phyloP scores from a whole-genome alignment of 1,139 yeast genomes.

The Pichia sp. region DNA sequence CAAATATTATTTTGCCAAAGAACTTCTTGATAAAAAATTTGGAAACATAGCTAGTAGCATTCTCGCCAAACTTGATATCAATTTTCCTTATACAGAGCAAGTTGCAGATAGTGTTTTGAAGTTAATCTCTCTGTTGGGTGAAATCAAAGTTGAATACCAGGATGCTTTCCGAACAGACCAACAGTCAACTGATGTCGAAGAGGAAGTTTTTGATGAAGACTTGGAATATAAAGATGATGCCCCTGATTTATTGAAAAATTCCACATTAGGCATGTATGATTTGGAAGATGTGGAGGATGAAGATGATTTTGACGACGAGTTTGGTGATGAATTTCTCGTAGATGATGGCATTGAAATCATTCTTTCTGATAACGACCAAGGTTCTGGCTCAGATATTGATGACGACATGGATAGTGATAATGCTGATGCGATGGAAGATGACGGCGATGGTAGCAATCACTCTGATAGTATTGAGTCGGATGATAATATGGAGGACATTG shows the following conservation, averaged over 20 bases:
- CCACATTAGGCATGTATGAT: constrained; percentile 93
- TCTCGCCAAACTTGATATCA: constrained; percentile 63
- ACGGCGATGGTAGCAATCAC: constrained; percentile 38
- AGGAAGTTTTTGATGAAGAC: constrained; percentile 61
- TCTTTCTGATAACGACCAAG: constrained; percentile 49
- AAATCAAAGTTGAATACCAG: constrained; percentile 55
- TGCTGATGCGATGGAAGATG: constrained; percentile 12
- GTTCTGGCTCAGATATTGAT: constrained; percentile 11
- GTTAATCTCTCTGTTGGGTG: constrained; percentile 61
- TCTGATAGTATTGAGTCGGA: constrained; percentile 53
- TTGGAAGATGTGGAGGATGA: constrained; percentile 73
- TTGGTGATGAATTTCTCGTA: constrained; percentile 30
- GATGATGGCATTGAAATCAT: constrained; percentile 30
- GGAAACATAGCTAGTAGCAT: constrained; percentile 55
- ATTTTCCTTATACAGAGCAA: constrained; percentile 61
- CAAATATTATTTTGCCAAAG: constrained; percentile 55
- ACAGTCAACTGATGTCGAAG: constrained; percentile 50
- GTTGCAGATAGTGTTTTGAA: constrained; percentile 56
- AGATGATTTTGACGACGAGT: constrained; percentile 38
- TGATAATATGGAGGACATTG: constrained; percentile 28
- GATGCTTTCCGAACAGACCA: constrained; percentile 52
- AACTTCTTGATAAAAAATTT: constrained; percentile 63
- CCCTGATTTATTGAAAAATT: constrained; percentile 79
- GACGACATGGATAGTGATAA: constrained; percentile 17
- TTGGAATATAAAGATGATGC: constrained; percentile 62